Evolutionary conservation across 257 asterid species (phyloP).

Genomic region (Forsythia suspensa): DNA sequence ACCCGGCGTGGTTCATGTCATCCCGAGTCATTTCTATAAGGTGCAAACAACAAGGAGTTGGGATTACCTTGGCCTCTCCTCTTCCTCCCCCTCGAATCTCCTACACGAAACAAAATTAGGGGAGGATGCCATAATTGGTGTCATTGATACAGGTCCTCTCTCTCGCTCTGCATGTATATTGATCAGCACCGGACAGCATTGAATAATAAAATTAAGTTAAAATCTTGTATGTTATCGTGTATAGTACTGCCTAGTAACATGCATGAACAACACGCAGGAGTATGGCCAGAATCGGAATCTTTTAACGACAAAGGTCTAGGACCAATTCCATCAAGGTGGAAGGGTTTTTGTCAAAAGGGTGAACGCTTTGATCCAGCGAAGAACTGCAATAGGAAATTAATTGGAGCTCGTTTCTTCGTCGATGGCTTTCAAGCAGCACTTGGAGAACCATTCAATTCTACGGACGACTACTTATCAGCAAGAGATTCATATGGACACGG

Average conservation of each 20-base stretch:
- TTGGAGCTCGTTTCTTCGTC: slow-evolving; percentile 44
- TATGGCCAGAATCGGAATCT: slow-evolving; percentile 42
- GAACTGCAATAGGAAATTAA: slow-evolving; percentile 41
- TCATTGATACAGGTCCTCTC: slow-evolving; percentile 34
- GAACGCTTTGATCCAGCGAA: slow-evolving; percentile 19
- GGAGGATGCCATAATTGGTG: slow-evolving; percentile 39
- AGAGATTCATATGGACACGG: slow-evolving; percentile 38
- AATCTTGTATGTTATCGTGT: background rate
- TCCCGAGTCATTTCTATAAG: slow-evolving; percentile 28
- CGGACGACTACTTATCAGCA: slow-evolving; percentile 33
- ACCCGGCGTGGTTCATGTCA: slow-evolving; percentile 41
- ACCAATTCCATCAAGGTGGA: slow-evolving; percentile 48
- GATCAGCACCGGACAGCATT: background rate
- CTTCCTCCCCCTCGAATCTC: slow-evolving; percentile 24
- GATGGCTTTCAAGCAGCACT: slow-evolving; percentile 23
- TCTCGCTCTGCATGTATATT: background rate
- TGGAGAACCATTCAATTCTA: slow-evolving; percentile 4
- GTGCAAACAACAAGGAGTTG: slow-evolving; percentile 45
- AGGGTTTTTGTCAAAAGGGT: slow-evolving; percentile 37
- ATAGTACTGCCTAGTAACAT: background rate
- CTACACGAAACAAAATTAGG: slow-evolving; percentile 32
- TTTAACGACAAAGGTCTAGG: slow-evolving; percentile 37
- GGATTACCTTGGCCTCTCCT: slow-evolving; percentile 39
- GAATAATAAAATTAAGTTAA: background rate
- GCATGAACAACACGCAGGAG: slow-evolving; percentile 19